Conservation (phyloP, 495 filamentous ascomycete genomes). For the Aspergillus coremiiformis region DNA sequence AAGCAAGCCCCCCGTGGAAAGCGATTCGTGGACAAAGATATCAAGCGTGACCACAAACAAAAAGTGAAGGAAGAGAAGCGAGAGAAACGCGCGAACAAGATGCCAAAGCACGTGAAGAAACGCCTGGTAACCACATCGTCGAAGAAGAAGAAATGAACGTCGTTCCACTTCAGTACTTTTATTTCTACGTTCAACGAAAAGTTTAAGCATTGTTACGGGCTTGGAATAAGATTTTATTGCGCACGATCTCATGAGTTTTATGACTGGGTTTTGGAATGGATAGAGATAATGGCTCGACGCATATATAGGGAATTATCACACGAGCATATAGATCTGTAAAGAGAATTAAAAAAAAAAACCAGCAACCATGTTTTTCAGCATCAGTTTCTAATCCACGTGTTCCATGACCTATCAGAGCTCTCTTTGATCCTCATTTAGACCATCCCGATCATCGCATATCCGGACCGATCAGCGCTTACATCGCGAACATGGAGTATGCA, state of each 20-base stretch:
- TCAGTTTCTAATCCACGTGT: background rate
- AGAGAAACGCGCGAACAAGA: slow-evolving; percentile 85
- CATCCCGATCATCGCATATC: slow-evolving; percentile 5
- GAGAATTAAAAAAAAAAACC: background rate
- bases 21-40: slow-evolving; percentile 83
- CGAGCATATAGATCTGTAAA: slow-evolving; percentile 9
- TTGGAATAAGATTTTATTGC: slow-evolving; percentile 1
- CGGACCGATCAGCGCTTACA: slow-evolving; percentile 24
- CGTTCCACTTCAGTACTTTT: background rate
- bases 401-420: slow-evolving; percentile 39
- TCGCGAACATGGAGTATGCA: slow-evolving; percentile 30
- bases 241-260: slow-evolving; percentile 14
- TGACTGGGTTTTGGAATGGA: slow-evolving; percentile 6
- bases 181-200: background rate
- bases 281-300: slow-evolving; percentile 7
- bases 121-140: slow-evolving; percentile 34
- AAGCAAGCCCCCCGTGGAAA: slow-evolving; percentile 75
- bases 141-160: slow-evolving; percentile 38
- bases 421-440: slow-evolving; percentile 38
- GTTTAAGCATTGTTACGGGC: background rate
- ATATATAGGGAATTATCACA: slow-evolving; percentile 1
- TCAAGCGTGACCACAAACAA: slow-evolving; percentile 80
- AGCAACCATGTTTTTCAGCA: no score
- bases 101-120: slow-evolving; percentile 93
- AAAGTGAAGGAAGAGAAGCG: slow-evolving; percentile 92